Conservation (phyloP, 2,329 filamentous ascomycete genomes). For the Colletotrichum graminicola region DNA sequence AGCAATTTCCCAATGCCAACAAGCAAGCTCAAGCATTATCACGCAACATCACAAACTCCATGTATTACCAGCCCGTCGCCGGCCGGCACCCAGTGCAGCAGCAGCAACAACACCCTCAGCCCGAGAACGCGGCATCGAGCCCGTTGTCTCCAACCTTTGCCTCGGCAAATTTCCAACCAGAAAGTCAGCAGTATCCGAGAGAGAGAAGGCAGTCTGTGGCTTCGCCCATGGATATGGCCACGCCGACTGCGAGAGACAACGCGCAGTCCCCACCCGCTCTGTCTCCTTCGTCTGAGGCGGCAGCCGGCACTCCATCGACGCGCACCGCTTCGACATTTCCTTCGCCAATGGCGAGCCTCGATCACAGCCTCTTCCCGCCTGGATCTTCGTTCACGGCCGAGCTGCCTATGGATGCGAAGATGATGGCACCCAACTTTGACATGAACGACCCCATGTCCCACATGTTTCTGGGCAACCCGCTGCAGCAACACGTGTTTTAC, state of each 20-base stretch:
- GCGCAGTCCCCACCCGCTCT: conserved; percentile 47
- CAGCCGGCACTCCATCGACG: conserved; percentile 37
- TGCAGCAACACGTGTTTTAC: conserved; percentile 28
- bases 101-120: conserved; percentile 8
- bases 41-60: conserved; percentile 40
- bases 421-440: conserved; percentile 53
- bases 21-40: conserved; percentile 47
- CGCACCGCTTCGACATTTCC: conserved; percentile 46
- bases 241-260: conserved; percentile 29
- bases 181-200: conserved; percentile 35
- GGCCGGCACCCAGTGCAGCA: background rate
- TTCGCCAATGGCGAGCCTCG: conserved; percentile 42
- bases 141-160: conserved; percentile 34
- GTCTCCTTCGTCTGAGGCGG: conserved; percentile 45
- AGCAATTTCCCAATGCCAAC: conserved; percentile 58
- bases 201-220: conserved; percentile 25
- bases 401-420: conserved; percentile 57
- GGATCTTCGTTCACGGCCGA: conserved; percentile 57
- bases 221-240: conserved; percentile 43
- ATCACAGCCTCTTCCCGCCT: conserved; percentile 45
- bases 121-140: conserved; percentile 2
- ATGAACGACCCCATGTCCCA: conserved; percentile 46
- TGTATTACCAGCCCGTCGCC: conserved; percentile 33
- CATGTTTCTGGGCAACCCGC: conserved; percentile 37
- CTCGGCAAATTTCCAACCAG: conserved; percentile 42